Percentiles rank a stretch among this genome's conserved stretches.
These are phyloP conservation scores for Aechmea fasciata DNA, from an alignment of 176 grass and related monocot species.

Conservation along the genomic window DNA sequence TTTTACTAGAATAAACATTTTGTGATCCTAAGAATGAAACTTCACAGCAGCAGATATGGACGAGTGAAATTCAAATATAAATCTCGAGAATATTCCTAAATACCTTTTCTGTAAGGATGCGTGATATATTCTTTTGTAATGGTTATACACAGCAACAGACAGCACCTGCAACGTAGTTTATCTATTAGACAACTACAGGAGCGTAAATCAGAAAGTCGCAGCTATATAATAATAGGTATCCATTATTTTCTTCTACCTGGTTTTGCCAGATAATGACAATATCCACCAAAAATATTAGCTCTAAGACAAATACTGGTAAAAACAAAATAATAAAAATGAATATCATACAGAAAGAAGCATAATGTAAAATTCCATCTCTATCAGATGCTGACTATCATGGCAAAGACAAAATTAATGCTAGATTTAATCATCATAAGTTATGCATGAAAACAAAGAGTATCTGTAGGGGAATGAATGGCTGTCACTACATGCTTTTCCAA, in stretches of 20 bases:
- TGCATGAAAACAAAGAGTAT: too few relatives aligned
- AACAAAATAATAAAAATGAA: too few relatives aligned
- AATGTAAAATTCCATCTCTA: too few relatives aligned
- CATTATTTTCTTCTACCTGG: not conserved
- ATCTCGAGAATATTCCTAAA: not conserved
- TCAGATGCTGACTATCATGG: too few relatives aligned
- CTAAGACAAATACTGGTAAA: too few relatives aligned
- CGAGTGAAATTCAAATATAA: not conserved
- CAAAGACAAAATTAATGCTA: too few relatives aligned
- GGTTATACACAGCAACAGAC: constrained; percentile 95
- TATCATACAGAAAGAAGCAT: too few relatives aligned
- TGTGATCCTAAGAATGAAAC: too few relatives aligned
- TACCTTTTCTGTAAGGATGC: constrained; percentile 77
- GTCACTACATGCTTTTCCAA: too few relatives aligned
- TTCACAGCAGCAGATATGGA: not conserved
- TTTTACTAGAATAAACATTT: not conserved
- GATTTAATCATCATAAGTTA: too few relatives aligned
- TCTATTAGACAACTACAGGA: not conserved
- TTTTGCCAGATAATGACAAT: not conserved
- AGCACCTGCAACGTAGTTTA: constrained; percentile 58
- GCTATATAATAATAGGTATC: too few relatives aligned
- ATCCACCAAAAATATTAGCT: not conserved
- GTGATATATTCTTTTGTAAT: constrained; percentile 97
- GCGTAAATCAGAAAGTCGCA: not conserved
- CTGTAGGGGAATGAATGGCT: too few relatives aligned